Evolutionary conservation across 352 stramenopile genomes (phyloP).

Genomic region (Pseudoperonospora humuli): DNA sequence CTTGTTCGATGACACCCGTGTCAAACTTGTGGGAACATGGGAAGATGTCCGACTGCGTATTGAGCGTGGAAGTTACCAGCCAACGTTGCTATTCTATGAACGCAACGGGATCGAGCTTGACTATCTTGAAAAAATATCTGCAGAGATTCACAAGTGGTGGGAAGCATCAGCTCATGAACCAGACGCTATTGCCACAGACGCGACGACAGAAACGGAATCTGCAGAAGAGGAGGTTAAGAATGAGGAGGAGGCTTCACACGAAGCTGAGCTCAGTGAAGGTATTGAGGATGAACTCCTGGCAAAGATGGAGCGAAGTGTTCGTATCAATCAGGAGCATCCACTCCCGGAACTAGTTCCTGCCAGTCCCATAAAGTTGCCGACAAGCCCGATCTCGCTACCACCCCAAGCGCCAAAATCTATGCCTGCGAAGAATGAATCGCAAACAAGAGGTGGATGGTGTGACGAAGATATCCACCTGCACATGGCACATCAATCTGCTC

Average conservation of each 20-base stretch:
- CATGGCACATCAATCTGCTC: constrained; percentile 47
- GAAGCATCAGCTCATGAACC: constrained; percentile 36
- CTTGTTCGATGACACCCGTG: constrained; percentile 79
- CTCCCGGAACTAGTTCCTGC: constrained; percentile 6
- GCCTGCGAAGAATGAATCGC: constrained; percentile 10
- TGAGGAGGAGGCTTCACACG: constrained; percentile 18
- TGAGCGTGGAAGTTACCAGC: constrained; percentile 75
- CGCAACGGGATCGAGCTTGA: constrained; percentile 54
- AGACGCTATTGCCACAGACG: constrained; percentile 5
- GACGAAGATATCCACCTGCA: constrained; percentile 48
- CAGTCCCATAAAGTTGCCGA: constrained; percentile 16
- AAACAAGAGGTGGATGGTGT: constrained; percentile 20
- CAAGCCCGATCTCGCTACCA: constrained; percentile 43
- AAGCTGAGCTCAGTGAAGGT: constrained; percentile 18
- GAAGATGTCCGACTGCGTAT: constrained; percentile 59
- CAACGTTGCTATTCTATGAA: constrained; percentile 79
- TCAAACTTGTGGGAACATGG: constrained; percentile 71
- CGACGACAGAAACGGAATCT: constrained; percentile 6
- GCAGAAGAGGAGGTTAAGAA: constrained; percentile 14
- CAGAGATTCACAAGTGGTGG: constrained; percentile 74
- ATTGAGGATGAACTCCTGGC: constrained; percentile 25
- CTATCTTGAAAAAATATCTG: constrained; percentile 54
- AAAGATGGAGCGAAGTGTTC: constrained; percentile 29
- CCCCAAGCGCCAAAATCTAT: constrained; percentile 20
- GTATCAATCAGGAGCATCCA: constrained; percentile 19